A percentile compares a stretch with the other conserved stretches of the same genome.
Conservation (phyloP, 2,329 filamentous ascomycete genomes). For the Arachnopeziza araneosa region DNA sequence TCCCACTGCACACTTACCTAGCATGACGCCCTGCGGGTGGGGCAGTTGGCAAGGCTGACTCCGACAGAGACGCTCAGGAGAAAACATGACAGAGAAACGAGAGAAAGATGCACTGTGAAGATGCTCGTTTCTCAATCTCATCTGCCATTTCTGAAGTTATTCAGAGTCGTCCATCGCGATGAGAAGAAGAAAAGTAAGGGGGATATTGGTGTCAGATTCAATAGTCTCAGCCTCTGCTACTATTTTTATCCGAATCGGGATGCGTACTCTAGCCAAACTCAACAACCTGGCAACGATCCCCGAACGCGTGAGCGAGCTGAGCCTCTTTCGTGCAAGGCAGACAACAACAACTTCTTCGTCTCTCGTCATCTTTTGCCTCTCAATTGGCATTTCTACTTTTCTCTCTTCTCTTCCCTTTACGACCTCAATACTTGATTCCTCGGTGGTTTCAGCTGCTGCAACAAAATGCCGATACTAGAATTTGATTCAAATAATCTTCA, state of each 20-base stretch:
- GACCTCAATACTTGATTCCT: not conserved
- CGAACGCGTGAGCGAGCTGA: not conserved
- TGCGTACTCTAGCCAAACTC: not conserved
- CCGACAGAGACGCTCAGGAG: no score
- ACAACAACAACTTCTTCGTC: not conserved
- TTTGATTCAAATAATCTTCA: conserved; percentile 29
- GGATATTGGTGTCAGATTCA: not conserved
- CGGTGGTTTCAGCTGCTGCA: not conserved
- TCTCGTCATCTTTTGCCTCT: not conserved
- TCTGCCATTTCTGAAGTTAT: not conserved
- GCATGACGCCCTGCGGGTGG: no score
- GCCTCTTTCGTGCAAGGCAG: not conserved
- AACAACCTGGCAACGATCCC: not conserved
- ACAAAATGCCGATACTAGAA: conserved; percentile 19
- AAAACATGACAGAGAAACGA: no score
- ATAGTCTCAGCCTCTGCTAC: not conserved
- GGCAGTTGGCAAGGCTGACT: no score
- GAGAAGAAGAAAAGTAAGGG: not conserved
- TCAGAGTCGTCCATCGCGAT: not conserved
- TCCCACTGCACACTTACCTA: no score
- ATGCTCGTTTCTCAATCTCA: no score
- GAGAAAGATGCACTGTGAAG: no score
- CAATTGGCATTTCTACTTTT: not conserved
- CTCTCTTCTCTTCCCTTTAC: not conserved
- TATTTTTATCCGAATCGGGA: not conserved